Base-by-base conservation (phyloP, 2,329 filamentous ascomycete genomes). In the Curvularia verruculosa region DNA sequence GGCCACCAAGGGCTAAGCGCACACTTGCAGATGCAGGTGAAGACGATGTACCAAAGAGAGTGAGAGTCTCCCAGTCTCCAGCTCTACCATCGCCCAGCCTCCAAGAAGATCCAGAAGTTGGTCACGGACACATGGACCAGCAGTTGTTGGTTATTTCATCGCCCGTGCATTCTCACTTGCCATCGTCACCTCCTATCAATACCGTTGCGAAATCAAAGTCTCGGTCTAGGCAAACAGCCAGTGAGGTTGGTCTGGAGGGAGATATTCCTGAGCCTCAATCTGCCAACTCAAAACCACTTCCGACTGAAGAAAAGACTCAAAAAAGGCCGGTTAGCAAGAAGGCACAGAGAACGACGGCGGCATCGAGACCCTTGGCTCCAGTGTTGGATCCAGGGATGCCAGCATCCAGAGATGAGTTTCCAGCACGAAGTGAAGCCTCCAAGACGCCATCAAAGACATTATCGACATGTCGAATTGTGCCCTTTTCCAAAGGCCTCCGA, bases 91-190 rank as follows among this genome's bases (percentile, higher is more conserved):
- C 55, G 1, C 41, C 57, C 4, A 56, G 62, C 36, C 39, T 52
- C n/a, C 60, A 62, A 19, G 65, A 73, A 34, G 68, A 73, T 34
- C 69, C 69, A 54, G 66, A 70, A 43, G 18, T 67, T 5, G 49
- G 71, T 3, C 65, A 71, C 58, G 65, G 70, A 3, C 39, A 71
- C 26, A 64, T 75, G 65, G 71, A 75, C 53, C 65, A 72, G 44
- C 65, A 65, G 37, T 51, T 76, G 4, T 26, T 65, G 2, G 49
- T 70, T 4, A 34, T 52, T 10, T 60, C 66, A 8, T 61, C 54
- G 7, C 57, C 67, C 8, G 47, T 54, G 21, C 50, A 41, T 10
- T 31, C 58, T 18, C 29, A 28, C 18, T 43, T 47, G 43, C 18
- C 52, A 8, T 44, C 48, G 6, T 56, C 56, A 5, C 49, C 60